These are phyloP conservation scores for Lathyrus oleraceus DNA, from an alignment of 306 rosid genomes.

Conservation along the genomic window DNA sequence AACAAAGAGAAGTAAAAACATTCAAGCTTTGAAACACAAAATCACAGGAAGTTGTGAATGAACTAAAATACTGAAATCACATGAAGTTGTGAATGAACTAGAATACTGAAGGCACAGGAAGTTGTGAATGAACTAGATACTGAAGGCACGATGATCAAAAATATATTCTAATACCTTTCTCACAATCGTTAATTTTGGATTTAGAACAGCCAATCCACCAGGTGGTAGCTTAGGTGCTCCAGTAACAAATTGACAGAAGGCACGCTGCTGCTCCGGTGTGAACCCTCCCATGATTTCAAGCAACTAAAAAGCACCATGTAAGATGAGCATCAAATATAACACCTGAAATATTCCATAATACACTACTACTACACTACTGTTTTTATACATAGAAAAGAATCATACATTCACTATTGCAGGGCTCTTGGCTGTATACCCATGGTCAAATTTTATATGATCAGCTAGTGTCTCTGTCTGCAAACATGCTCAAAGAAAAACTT, in stretches of 20 bases:
- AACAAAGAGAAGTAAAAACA: neutral
- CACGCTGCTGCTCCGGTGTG: constrained; percentile 86
- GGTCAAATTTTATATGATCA: constrained; percentile 96
- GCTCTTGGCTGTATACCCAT: constrained; percentile 97
- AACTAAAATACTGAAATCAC: too few relatives aligned
- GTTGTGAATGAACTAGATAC: neutral
- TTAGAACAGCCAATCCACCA: constrained; percentile 90
- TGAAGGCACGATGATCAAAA: neutral
- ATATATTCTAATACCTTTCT: constrained; percentile 65
- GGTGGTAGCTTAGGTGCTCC: constrained; percentile 98
- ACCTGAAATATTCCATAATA: constrained; percentile 10
- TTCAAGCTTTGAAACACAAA: neutral
- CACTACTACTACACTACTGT: constrained; percentile 21
- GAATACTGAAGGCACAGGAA: neutral
- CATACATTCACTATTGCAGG: constrained; percentile 88
- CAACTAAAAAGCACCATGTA: constrained; percentile 26
- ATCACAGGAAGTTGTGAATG: neutral
- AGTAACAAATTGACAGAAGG: constrained; percentile 97
- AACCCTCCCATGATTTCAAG: constrained; percentile 46
- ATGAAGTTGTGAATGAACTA: neutral
- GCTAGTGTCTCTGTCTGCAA: constrained; percentile 85
- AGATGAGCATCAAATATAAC: constrained; percentile 22
- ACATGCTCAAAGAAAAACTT: neutral
- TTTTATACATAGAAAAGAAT: constrained; percentile 3
- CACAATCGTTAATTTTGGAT: constrained; percentile 93